Conservation (phyloP, 2,329 filamentous ascomycete species). For the Hypomyces perniciosus region DNA sequence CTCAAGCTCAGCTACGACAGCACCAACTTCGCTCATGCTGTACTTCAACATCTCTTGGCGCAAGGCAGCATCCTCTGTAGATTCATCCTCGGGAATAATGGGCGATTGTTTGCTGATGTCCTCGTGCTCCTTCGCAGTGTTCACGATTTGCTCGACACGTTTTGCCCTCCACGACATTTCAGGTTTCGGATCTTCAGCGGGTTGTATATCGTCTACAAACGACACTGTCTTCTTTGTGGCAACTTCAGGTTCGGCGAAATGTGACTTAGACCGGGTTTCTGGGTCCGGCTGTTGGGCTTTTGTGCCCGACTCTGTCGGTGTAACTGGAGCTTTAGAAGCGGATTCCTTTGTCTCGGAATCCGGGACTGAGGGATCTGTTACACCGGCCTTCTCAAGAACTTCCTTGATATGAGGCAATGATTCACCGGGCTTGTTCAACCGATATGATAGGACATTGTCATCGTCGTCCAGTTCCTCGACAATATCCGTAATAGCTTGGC, state of each 20-base stretch:
- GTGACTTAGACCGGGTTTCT: not conserved
- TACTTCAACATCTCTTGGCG: constrained; percentile 89
- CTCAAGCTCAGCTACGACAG: constrained; percentile 87
- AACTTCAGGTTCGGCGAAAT: not conserved
- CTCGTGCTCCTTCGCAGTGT: constrained; percentile 50
- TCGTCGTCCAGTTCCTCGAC: constrained; percentile 88
- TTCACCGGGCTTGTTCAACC: constrained; percentile 60
- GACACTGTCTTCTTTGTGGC: constrained; percentile 52
- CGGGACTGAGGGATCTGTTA: constrained; percentile 39
- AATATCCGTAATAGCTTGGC: constrained; percentile 81
- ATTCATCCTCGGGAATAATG: constrained; percentile 67
- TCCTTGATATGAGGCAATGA: constrained; percentile 63
- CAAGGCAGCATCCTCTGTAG: constrained; percentile 70
- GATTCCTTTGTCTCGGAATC: constrained; percentile 2
- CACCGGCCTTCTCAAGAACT: constrained; percentile 69
- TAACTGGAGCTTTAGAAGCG: not conserved
- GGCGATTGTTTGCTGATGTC: constrained; percentile 35
- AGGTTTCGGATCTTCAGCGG: constrained; percentile 31
- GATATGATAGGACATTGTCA: constrained; percentile 70
- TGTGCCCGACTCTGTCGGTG: not conserved
- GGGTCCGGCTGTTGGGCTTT: constrained; percentile 1
- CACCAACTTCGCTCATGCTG: constrained; percentile 78
- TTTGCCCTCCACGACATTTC: constrained; percentile 36
- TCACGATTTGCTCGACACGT: constrained; percentile 52
- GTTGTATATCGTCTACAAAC: constrained; percentile 56